Base-by-base conservation (phyloP, 2,329 filamentous ascomycete genomes). In the Sordariomycetes sp. region DNA sequence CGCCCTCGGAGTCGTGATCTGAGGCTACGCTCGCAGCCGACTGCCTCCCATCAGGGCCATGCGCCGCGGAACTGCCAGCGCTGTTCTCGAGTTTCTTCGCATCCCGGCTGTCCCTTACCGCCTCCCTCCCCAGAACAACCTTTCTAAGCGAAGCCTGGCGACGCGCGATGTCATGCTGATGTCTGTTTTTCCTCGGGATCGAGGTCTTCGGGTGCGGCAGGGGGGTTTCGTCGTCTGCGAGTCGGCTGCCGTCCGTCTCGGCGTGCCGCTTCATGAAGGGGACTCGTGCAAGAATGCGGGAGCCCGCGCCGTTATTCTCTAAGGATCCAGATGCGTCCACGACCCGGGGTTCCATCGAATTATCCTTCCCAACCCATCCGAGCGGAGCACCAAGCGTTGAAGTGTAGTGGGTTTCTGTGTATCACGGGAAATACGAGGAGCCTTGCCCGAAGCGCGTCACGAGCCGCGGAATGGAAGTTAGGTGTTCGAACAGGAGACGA, bases 111-210 rank as follows among this genome's bases (percentile, higher is more conserved):
- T 53, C 51, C 32, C 36, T 57, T 15, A 57, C 55, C 1, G 22
- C 51, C 51, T 57, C 55, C 39, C 50, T 57, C 20, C 55, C 55
- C 17, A 57, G 35, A 10, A 57, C 55, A 34, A 35, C 55, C 36
- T 57, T 57, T 25, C 55, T 34, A 24, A 57, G 48, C 8, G 55
- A 57, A 8, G 48, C 48, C 24, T 57, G 52, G 10, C 55, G 45
- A 25, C 55, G 25, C 20, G 22, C 50, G 17, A 36, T 25, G 12
- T 56, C 55, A 22, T 50, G n/a, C 20, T 50, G n/a, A 2, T 22
- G 20, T 12, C 22, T 24, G 45, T 24, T 50, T 50, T 20, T 50
- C 45, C 45, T 24, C 5, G 45, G 45, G 45, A 20, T 10, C 20
- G 45, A 12, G 20, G 22, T 20, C 22, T 50, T 50, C 45, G 45